phyloP scores from a whole-genome alignment of 2,329 filamentous ascomycete species.

The Xylogone sp. region DNA sequence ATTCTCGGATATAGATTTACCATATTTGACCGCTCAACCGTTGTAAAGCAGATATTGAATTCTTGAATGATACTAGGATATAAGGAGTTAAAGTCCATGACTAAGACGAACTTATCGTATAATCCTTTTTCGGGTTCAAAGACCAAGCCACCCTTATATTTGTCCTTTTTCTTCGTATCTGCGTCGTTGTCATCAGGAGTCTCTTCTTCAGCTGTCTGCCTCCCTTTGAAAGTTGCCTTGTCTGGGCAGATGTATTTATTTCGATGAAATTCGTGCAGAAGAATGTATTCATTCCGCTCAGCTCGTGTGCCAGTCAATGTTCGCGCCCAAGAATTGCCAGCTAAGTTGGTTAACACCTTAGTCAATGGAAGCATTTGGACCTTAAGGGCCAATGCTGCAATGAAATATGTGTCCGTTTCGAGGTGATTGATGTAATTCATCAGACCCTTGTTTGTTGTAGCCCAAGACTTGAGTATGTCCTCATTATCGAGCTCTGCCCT shows the following conservation, averaged over 20 bases:
- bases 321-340: constrained; percentile 96
- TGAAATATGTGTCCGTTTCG: constrained; percentile 93
- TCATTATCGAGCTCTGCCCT: constrained; percentile 89
- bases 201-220: constrained; percentile 70
- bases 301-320: constrained; percentile 93
- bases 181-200: constrained; percentile 63
- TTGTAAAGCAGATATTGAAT: constrained; percentile 99
- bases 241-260: constrained; percentile 99
- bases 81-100: constrained; percentile 99
- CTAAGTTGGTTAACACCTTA: constrained; percentile 92
- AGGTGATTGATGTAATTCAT: constrained; percentile 93
- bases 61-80: constrained; percentile 99
- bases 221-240: constrained; percentile 78
- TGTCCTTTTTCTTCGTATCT: constrained; percentile 95
- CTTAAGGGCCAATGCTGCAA: constrained; percentile 82
- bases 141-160: constrained; percentile 96
- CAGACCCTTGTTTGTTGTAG: constrained; percentile 74
- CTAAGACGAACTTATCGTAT: constrained; percentile 96
- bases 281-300: constrained; percentile 98
- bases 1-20: constrained; percentile 44
- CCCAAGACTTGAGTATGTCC: constrained; percentile 81
- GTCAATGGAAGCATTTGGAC: constrained; percentile 91
- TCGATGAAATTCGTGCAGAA: constrained; percentile 92
- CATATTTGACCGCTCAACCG: constrained; percentile 72
- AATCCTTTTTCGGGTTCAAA: constrained; percentile 97